Conservation (phyloP, 108 stramenopile genomes). For the Skeletonema grethae region DNA sequence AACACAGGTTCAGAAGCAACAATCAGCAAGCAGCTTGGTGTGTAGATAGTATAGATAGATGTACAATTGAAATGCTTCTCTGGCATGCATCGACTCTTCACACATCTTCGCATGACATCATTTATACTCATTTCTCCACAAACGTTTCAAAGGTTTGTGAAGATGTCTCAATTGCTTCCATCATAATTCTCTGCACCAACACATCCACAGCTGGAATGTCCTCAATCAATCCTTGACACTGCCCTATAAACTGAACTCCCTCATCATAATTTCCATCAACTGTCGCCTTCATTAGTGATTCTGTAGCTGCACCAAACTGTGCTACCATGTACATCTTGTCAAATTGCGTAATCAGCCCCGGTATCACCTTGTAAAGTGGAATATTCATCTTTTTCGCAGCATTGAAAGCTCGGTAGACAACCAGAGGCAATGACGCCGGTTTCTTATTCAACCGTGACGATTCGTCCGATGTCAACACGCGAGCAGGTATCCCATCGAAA, state of each 20-base stretch:
- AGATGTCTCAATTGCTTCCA: constrained; percentile 57
- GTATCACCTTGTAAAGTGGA: constrained; percentile 84
- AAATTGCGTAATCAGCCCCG: constrained; percentile 76
- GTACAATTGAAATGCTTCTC: too few species aligned
- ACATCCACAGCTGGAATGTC: constrained; percentile 83
- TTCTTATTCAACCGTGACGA: constrained; percentile 54
- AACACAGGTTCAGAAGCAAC: too few species aligned
- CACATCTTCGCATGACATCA: not conserved
- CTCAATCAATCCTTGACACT: constrained; percentile 79
- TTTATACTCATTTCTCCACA: not conserved
- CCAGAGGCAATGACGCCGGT: constrained; percentile 56
- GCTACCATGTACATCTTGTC: constrained; percentile 84
- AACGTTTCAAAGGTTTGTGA: constrained; percentile 22
- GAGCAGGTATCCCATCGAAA: constrained; percentile 87
- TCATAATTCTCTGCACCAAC: constrained; percentile 70
- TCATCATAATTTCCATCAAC: constrained; percentile 68
- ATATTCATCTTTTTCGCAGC: constrained; percentile 75
- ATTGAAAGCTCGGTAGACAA: constrained; percentile 67
- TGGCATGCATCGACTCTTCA: too few species aligned
- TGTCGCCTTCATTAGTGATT: constrained; percentile 73
- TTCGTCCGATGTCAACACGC: constrained; percentile 74
- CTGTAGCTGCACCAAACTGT: constrained; percentile 89
- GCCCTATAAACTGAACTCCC: constrained; percentile 90
- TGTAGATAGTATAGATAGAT: too few species aligned
- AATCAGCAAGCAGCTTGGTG: too few species aligned